Base-by-base conservation (phyloP, 495 filamentous ascomycete genomes). In the Aspergillus ostianus region DNA sequence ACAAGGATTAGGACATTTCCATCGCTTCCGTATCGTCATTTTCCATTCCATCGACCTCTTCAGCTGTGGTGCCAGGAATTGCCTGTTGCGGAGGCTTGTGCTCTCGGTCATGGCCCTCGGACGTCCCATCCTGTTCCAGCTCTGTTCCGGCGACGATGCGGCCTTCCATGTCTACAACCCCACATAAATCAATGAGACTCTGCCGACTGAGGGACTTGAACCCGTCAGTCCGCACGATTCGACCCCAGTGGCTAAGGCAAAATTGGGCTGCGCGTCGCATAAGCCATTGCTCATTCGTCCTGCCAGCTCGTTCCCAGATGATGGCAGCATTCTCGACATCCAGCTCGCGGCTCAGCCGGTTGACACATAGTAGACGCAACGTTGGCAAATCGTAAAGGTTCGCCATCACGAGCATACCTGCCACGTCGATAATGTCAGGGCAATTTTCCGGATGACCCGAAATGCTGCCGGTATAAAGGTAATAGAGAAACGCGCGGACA, bases 361-460 rank as follows among this genome's bases (percentile, higher is more conserved):
- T 90, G 46, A 97, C 86, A 69, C 93, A 95, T 13, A 98, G 83
- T 12, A 96, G 82, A 13, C 93, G 90, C 3, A 98, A 85, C 58
- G 91, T 89, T 0, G 91, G 92, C 78, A 98, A 93, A 69, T 97
- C 92, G 70, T 98, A 98, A 20, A 98, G 89, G 67, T 98, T 96
- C 21, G 92, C 88, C 91, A 98, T 93, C 53, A 98, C 94, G 2
- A 98, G 83, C 75, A 98, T 82, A n/a, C 94, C 93, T 0, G 95
- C 93, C 18, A 98, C 92, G 64, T 96, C 91, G 19, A 85, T 83
- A 32, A 96, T 84, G 51, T 86, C 86, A n/a, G 82, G 79, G 61
- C 84, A 85, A 60, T 85, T 84, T 19, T 86, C 80, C 17, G 84
- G 81, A 50, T 84, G 79, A 9, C 82, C 80, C 21, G 87, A 82